Conservation (phyloP, 805 yeast species). For the Ogataea angusta region DNA sequence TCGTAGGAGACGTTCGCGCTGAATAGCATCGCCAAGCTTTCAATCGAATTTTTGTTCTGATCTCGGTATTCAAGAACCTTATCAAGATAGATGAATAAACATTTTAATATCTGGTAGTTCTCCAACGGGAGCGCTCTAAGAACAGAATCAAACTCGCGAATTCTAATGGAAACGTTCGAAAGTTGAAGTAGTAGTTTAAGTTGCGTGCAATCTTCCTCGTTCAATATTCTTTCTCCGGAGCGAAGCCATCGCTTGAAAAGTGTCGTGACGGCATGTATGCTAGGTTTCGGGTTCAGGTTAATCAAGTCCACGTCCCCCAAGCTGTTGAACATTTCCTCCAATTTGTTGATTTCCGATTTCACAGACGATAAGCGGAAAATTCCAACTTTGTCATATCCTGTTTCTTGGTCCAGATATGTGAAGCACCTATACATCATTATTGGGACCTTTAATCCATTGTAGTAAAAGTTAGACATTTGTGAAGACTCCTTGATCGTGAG, state of each 20-base stretch:
- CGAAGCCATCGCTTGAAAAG: conserved; percentile 74
- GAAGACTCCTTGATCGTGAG: conserved; percentile 48
- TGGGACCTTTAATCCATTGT: conserved; percentile 50
- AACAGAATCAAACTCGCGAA: conserved; percentile 15
- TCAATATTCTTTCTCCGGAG: conserved; percentile 33
- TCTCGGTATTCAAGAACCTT: conserved; percentile 55
- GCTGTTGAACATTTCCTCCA: conserved; percentile 14
- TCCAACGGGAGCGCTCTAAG: conserved; percentile 46
- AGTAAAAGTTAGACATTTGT: conserved; percentile 46
- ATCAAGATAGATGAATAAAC: conserved; percentile 58
- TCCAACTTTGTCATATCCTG: conserved; percentile 77
- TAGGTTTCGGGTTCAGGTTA: conserved; percentile 36
- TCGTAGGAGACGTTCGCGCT: conserved; percentile 23
- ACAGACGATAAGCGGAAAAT: conserved; percentile 70
- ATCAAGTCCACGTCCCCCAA: conserved; percentile 17
- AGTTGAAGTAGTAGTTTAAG: conserved; percentile 41
- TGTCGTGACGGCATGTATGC: conserved; percentile 80
- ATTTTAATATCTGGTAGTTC: conserved; percentile 53
- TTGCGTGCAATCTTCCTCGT: conserved; percentile 15
- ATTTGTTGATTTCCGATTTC: conserved; percentile 16
- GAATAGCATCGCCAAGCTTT: conserved; percentile 45
- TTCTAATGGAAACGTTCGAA: conserved; percentile 44
- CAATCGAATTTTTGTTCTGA: conserved; percentile 71
- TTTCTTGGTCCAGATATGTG: conserved; percentile 55
- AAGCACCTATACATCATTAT: conserved; percentile 70